Evolutionary conservation across 495 filamentous ascomycete genomes (phyloP).

Genomic region (Podospora tetraspora): DNA sequence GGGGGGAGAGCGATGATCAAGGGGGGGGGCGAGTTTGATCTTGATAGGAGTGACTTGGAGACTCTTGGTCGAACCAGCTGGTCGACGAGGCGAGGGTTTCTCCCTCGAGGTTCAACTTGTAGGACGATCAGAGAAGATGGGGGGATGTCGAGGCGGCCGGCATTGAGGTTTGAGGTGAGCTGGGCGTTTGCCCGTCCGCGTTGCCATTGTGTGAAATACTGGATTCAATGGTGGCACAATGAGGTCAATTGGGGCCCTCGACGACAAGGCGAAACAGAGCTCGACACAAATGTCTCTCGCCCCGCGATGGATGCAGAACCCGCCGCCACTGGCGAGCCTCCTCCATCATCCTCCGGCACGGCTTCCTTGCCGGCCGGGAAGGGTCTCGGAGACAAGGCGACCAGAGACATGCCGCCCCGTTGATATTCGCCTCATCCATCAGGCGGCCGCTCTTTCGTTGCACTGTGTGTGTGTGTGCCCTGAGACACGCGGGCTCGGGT

Average conservation of each 20-base stretch:
- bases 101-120: background rate
- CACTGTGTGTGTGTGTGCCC: conserved; percentile 6
- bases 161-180: background rate
- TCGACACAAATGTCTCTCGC: background rate
- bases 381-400: background rate
- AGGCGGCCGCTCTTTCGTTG: background rate
- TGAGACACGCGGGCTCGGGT: conserved; percentile 4
- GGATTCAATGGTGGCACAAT: background rate
- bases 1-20: background rate
- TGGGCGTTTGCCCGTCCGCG: background rate
- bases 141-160: background rate
- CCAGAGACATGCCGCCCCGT: background rate
- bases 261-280: background rate
- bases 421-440: background rate
- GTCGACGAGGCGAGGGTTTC: background rate
- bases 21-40: background rate
- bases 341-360: background rate
- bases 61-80: background rate
- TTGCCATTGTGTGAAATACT: background rate
- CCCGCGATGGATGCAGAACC: background rate
- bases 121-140: too few relatives aligned
- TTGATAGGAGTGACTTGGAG: background rate
- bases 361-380: background rate
- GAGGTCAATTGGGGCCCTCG: background rate
- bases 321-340: background rate